These are phyloP conservation scores for Naganishia randhawae DNA, from an alignment of 768 basidiomycete species.

Conservation along the genomic window DNA sequence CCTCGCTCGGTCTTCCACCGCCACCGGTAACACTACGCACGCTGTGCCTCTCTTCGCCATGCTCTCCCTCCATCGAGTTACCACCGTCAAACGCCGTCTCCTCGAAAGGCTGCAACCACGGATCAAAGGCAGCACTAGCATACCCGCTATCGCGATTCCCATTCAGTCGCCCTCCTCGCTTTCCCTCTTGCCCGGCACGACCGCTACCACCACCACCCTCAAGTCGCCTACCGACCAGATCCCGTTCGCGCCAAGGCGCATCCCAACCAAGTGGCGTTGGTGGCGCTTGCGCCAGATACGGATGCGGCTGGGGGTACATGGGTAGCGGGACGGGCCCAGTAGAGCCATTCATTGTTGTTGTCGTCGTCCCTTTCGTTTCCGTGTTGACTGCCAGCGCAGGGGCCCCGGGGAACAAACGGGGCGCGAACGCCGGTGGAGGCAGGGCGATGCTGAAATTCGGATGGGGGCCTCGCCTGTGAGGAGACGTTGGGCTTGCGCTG, in stretches of 20 bases:
- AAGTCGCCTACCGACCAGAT: not conserved
- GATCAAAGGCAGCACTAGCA: not conserved
- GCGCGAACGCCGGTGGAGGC: constrained; percentile 20
- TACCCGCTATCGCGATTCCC: constrained; percentile 5
- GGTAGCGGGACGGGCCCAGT: constrained; percentile 4
- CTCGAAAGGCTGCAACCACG: constrained; percentile 24
- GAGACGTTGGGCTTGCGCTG: not conserved
- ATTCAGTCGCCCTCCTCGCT: not conserved
- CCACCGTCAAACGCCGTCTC: constrained; percentile 32
- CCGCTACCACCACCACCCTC: not conserved
- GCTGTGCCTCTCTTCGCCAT: constrained; percentile 37
- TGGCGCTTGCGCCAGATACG: constrained; percentile 19
- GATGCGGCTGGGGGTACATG: constrained; percentile 7
- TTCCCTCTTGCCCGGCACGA: not conserved
- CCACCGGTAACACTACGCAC: not conserved
- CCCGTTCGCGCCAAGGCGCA: constrained; percentile 19
- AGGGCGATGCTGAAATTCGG: constrained; percentile 20
- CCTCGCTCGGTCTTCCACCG: not conserved
- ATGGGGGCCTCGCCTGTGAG: not conserved
- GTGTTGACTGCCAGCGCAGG: not conserved
- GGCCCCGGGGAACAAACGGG: no score
- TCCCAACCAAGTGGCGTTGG: constrained; percentile 28
- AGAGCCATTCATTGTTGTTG: not conserved
- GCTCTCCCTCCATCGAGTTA: constrained; percentile 40
- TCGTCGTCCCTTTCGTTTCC: not conserved